A percentile compares a stretch with the other conserved stretches of the same genome.
phyloP scores from a whole-genome alignment of 257 asterid genomes.

The Solanum bulbocastanum region DNA sequence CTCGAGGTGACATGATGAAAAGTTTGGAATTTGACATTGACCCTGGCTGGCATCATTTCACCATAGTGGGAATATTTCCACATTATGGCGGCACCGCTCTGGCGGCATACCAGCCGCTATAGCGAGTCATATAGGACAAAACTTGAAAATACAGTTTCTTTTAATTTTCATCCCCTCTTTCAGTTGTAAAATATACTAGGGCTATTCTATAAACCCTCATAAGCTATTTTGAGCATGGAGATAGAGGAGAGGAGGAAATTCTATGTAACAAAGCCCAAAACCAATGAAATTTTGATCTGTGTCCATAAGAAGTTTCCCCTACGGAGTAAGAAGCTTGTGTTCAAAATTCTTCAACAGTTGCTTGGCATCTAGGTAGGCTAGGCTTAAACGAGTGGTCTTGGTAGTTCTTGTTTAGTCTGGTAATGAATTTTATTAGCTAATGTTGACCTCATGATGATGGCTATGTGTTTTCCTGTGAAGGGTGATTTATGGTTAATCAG shows the following conservation, averaged over 20 bases:
- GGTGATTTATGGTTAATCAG: no score
- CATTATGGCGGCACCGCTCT: neutral
- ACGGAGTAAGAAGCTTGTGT: neutral
- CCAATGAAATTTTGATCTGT: no score
- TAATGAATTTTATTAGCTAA: no score
- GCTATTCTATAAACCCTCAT: neutral
- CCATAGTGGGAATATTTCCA: neutral
- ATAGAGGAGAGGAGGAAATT: rapidly evolving
- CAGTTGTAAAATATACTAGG: neutral
- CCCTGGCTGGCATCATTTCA: neutral
- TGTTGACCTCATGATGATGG: neutral
- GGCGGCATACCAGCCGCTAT: neutral
- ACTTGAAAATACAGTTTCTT: no score
- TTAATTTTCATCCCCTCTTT: neutral
- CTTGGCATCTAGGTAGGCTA: neutral
- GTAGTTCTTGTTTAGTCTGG: neutral
- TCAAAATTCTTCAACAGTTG: no score
- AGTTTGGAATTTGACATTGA: no score
- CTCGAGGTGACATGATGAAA: neutral
- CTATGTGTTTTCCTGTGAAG: no score
- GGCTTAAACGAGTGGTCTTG: neutral
- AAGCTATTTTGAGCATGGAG: rapidly evolving
- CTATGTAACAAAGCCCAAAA: no score
- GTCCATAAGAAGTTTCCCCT: neutral
- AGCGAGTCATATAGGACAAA: no score